Conservation (phyloP, 495 filamentous ascomycete species). For the Penicillium argentinense region DNA sequence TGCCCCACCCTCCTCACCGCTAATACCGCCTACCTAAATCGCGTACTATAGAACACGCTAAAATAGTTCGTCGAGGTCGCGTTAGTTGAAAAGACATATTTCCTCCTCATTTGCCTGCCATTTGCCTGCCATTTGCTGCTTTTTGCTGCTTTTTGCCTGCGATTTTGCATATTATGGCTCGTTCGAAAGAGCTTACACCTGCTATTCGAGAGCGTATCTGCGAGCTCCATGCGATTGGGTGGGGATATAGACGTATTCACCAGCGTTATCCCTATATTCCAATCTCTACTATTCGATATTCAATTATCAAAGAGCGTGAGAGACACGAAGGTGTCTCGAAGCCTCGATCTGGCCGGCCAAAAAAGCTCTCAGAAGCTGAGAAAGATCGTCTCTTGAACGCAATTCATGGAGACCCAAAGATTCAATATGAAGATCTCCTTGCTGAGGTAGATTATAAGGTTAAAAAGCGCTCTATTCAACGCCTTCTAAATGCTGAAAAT, state of each 20-base stretch:
- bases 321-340: slow-evolving; percentile 9
- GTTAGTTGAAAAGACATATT: background rate
- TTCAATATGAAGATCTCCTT: slow-evolving; percentile 6
- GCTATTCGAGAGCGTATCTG: slow-evolving; percentile 16
- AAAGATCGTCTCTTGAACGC: slow-evolving; percentile 2
- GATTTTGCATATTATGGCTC: slow-evolving; percentile 4
- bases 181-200: slow-evolving; percentile 13
- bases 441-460: slow-evolving; percentile 3
- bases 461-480: slow-evolving; percentile 2
- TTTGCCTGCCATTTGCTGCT: background rate
- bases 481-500: slow-evolving; percentile 5
- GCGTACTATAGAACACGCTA: slow-evolving; percentile 1
- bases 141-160: too few relatives aligned
- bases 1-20: background rate
- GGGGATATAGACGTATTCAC: slow-evolving; percentile 19
- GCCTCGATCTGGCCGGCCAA: slow-evolving; percentile 10
- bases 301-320: slow-evolving; percentile 12
- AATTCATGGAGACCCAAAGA: slow-evolving; percentile 6
- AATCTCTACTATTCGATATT: slow-evolving; percentile 14
- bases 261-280: slow-evolving; percentile 10
- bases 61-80: too few relatives aligned
- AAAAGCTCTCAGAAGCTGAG: slow-evolving; percentile 2
- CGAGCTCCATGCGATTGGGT: slow-evolving; percentile 14
- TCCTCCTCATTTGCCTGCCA: background rate
- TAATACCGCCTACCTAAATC: slow-evolving; percentile 8